Conservation (phyloP, 495 filamentous ascomycete species). For the Annulohypoxylon bovei region DNA sequence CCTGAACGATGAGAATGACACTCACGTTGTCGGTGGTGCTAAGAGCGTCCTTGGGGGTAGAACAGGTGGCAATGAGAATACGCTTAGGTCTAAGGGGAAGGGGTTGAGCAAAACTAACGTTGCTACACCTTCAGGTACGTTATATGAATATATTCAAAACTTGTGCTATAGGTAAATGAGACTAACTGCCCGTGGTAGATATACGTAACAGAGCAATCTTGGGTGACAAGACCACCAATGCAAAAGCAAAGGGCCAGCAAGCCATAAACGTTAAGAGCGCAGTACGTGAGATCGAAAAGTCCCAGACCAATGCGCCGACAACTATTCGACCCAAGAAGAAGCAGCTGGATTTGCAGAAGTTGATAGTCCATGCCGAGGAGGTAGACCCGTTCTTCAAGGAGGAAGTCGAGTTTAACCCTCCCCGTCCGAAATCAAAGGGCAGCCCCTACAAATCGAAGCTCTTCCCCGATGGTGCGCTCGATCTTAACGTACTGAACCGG, state of each 20-base stretch:
- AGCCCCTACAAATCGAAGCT: slow-evolving; percentile 82
- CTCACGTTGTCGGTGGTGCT: slow-evolving; percentile 46
- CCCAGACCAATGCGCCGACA: slow-evolving; percentile 50
- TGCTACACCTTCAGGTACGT: slow-evolving; percentile 83
- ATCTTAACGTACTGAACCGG: slow-evolving; percentile 58
- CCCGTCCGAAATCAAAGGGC: slow-evolving; percentile 56
- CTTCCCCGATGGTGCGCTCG: slow-evolving; percentile 66
- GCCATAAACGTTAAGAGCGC: slow-evolving; percentile 54
- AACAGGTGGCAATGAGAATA: slow-evolving; percentile 69
- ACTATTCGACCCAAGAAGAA: slow-evolving; percentile 53
- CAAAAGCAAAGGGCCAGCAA: slow-evolving; percentile 77
- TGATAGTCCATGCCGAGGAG: slow-evolving; percentile 54
- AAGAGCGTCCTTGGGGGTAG: slow-evolving; percentile 69
- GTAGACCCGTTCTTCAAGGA: slow-evolving; percentile 60
- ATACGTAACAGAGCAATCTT: slow-evolving; percentile 80
- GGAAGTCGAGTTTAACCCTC: slow-evolving; percentile 65
- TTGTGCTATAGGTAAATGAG: not conserved
- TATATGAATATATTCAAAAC: not conserved
- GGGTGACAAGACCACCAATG: slow-evolving; percentile 96
- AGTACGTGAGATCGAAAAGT: slow-evolving; percentile 55
- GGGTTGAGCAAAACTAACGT: slow-evolving; percentile 65
- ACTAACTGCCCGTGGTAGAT: slow-evolving; percentile 57
- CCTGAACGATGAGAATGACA: slow-evolving; percentile 84
- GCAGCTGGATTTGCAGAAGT: slow-evolving; percentile 52
- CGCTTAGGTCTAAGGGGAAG: slow-evolving; percentile 68